Evolutionary conservation across 352 stramenopile genomes (phyloP).

Genomic region (Pythium rhizo-oryzae): DNA sequence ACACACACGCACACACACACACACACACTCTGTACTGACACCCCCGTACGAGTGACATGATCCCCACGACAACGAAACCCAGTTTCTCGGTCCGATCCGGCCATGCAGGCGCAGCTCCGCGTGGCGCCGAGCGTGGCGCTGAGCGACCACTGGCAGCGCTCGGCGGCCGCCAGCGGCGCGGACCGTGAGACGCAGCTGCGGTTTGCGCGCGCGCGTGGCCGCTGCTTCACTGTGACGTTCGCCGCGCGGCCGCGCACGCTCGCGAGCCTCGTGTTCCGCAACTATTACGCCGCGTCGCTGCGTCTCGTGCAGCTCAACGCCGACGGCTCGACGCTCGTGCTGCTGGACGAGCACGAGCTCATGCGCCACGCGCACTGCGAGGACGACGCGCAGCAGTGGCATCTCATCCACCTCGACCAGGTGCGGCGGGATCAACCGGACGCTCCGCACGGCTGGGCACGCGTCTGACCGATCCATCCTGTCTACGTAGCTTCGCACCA

Average conservation of each 20-base stretch:
- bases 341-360: slow-evolving; percentile 43
- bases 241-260: slow-evolving; percentile 21
- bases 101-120: slow-evolving; percentile 30
- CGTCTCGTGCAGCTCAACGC: slow-evolving; percentile 53
- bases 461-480: no score
- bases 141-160: slow-evolving; percentile 28
- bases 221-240: slow-evolving; percentile 49
- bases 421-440: no score
- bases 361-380: slow-evolving; percentile 67
- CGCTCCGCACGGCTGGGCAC: no score
- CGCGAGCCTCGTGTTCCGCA: slow-evolving; percentile 58
- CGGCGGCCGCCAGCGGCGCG: no score
- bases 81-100: no score
- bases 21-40: no score
- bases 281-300: slow-evolving; percentile 65
- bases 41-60: slow-evolving; percentile 1
- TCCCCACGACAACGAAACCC: not conserved
- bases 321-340: slow-evolving; percentile 43
- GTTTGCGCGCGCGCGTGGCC: slow-evolving; percentile 35
- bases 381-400: slow-evolving; percentile 74
- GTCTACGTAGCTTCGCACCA: slow-evolving; percentile 6
- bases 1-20: not conserved
- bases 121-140: slow-evolving; percentile 24
- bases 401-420: slow-evolving; percentile 57
- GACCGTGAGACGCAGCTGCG: slow-evolving; percentile 26